Conservation (phyloP, 208 protist species). For the Trypanosoma cruzi region DNA sequence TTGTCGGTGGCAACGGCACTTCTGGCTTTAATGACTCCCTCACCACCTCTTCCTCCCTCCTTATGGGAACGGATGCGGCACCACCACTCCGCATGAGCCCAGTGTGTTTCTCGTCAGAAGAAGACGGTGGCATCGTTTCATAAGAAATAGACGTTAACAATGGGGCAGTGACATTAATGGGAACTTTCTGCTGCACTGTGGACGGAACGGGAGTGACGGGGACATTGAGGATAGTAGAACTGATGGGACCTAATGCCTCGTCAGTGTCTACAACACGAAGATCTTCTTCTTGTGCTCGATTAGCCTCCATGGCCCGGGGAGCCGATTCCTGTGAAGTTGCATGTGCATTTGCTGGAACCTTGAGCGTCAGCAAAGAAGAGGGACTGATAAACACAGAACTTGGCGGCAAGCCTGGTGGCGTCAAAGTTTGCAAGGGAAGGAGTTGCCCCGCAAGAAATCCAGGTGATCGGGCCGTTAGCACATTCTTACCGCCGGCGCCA, state of each 20-base stretch:
- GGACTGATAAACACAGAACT: constrained; percentile 57
- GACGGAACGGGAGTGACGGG: constrained; percentile 5
- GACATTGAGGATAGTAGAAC: neutral
- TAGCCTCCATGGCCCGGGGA: neutral
- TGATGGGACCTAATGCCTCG: neutral
- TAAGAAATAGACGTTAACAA: neutral
- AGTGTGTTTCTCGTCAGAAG: neutral
- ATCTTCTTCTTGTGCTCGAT: constrained; percentile 10
- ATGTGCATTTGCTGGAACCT: neutral
- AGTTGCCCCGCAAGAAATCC: constrained; percentile 19
- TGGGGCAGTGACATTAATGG: neutral
- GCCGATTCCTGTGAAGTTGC: neutral
- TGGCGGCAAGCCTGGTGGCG: constrained; percentile 54
- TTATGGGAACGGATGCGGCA: neutral
- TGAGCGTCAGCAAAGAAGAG: constrained; percentile 41
- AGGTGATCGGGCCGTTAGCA: neutral
- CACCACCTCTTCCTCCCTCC: constrained; percentile 10
- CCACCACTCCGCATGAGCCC: neutral
- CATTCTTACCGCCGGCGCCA: neutral
- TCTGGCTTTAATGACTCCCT: constrained; percentile 24
- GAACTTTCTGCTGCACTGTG: neutral
- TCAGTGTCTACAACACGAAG: constrained; percentile 5
- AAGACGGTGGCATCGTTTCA: constrained; percentile 1
- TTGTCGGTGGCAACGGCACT: constrained; percentile 23
- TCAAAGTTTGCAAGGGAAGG: constrained; percentile 21